Conservation (phyloP, 2,329 filamentous ascomycete species). For the Fusarium sp. region DNA sequence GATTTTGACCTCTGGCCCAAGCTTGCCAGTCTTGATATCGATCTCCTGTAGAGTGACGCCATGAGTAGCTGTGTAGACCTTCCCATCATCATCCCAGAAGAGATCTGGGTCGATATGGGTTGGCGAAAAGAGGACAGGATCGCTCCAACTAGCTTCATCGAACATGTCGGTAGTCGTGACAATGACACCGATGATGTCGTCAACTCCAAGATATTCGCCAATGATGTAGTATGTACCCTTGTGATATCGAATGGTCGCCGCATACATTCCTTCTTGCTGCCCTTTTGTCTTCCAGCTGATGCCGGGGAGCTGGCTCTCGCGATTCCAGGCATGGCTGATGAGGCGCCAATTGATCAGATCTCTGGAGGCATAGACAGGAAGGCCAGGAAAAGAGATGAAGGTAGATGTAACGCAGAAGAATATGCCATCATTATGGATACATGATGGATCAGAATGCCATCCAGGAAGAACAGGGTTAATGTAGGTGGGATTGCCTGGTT, state of each 20-base stretch:
- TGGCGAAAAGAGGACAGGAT: no score
- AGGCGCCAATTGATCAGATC: conserved; percentile 63
- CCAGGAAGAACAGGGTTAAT: conserved; percentile 61
- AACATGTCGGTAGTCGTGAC: no score
- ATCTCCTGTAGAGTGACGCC: conserved; percentile 44
- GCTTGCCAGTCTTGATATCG: conserved; percentile 15
- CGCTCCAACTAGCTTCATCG: no score
- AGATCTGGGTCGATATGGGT: conserved; percentile 58
- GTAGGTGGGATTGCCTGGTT: no score
- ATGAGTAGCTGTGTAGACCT: conserved; percentile 58
- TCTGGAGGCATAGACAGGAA: conserved; percentile 64
- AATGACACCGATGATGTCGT: conserved; percentile 25
- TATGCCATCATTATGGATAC: conserved; percentile 57
- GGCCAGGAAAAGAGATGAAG: conserved; percentile 63
- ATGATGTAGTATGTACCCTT: conserved; percentile 57
- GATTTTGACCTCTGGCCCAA: conserved; percentile 50
- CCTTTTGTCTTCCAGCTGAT: conserved; percentile 44
- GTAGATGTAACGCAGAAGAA: conserved; percentile 65
- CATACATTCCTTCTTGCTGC: conserved; percentile 58
- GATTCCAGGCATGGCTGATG: conserved; percentile 54
- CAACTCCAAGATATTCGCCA: no score
- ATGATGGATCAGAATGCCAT: conserved; percentile 61
- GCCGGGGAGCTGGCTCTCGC: conserved; percentile 55
- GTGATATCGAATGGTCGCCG: conserved; percentile 58
- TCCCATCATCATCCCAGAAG: conserved; percentile 67